Base-by-base conservation (phyloP, 2,329 filamentous ascomycete genomes). In the Verticillium nonalfalfae region DNA sequence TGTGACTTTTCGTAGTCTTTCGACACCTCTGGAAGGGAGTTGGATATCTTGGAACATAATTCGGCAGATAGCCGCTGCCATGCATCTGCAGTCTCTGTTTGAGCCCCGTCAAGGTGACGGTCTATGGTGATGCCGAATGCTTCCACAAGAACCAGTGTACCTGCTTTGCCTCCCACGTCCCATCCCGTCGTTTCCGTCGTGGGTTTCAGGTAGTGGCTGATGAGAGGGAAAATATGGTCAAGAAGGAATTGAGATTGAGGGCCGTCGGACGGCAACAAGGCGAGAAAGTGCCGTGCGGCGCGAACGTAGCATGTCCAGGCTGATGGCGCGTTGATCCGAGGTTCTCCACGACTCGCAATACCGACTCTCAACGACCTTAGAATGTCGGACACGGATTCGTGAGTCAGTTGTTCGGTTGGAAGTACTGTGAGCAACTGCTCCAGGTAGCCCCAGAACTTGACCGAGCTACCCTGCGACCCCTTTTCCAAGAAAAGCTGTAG, bases 1-100 rank as follows among this genome's bases (percentile, higher is more conserved):
- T 97, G 92, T 0, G 91, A 96, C 52, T 81, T 80, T 33, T 84
- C 81, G 66, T 90, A 90, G 18, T 92, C 90, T 64, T 89, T 89
- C 0, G 92, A 93, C 61, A 94, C 87, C 70, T 94, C 92, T 1
- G 93, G 92, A 5, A 91, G 81, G 0, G 92, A 96, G 6, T 85
- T 84, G 60, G 87, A 87, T 61, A 97, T 86, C 40, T 84, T 81
- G 36, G 85, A 79, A 33, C 88, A 78, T n/a, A 97, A 75, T 0
- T 80, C 72, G 1, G 83, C 76, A 0, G 85, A 83, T n/a, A 92
- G 74, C 1, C 77, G 77, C 2, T 78, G 72, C 90, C 91, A 95
- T 65, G 88, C 79, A 3, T 79, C 73, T 15, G 78, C 72, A 0
- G 90, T 77, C 1, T 83, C 76, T 3, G 76, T 67, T 0, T 81